A percentile compares a stretch with the other conserved stretches of the same genome.
phyloP scores from a whole-genome alignment of 768 basidiomycete species.

The Trametes gibbosa region DNA sequence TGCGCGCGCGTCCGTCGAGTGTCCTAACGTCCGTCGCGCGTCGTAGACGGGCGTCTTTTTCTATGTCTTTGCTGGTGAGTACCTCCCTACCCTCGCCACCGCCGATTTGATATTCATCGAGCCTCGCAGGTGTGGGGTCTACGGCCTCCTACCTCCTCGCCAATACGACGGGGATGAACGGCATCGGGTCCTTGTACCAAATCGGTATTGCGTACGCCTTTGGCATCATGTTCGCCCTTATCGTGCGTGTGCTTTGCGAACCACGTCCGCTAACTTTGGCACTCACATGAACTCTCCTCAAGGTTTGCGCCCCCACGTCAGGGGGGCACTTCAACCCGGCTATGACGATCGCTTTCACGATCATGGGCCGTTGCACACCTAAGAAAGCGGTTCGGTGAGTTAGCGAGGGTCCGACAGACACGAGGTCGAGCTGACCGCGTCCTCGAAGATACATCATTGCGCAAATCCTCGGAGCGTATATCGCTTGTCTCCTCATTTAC shows the following conservation, averaged over 20 bases:
- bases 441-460: constrained; percentile 41
- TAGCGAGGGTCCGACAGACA: not conserved
- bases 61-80: constrained; percentile 28
- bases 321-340: constrained; percentile 51
- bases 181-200: constrained; percentile 29
- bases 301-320: constrained; percentile 33
- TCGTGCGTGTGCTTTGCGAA: constrained; percentile 13
- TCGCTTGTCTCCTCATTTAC: constrained; percentile 60
- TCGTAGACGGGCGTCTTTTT: constrained; percentile 30
- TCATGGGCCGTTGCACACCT: constrained; percentile 55
- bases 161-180: constrained; percentile 19
- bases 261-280: not conserved
- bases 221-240: constrained; percentile 38
- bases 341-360: constrained; percentile 49
- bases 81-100: not conserved
- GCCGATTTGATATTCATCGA: not conserved
- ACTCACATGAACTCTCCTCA: not conserved
- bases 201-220: constrained; percentile 37
- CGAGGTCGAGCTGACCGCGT: not conserved
- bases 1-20: not conserved
- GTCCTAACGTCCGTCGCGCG: not conserved
- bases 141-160: constrained; percentile 32
- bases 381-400: constrained; percentile 50
- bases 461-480: constrained; percentile 62
- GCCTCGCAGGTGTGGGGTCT: constrained; percentile 32